A percentile compares a stretch with the other conserved stretches of the same genome.
Evolutionary conservation across 2,329 filamentous ascomycete genomes (phyloP).

Genomic region (Lanzia echinophila): DNA sequence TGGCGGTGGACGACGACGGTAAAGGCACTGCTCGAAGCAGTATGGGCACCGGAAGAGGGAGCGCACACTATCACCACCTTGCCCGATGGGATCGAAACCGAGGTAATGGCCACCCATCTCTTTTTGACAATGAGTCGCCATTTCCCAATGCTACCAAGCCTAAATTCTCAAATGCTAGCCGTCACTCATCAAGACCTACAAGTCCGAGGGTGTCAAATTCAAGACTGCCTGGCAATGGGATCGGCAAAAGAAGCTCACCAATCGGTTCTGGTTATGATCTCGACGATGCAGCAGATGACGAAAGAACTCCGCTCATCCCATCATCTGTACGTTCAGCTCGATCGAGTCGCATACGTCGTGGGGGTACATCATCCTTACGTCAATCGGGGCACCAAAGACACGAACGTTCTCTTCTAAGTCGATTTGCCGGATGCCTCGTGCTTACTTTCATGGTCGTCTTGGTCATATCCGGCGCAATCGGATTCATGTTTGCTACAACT

Average conservation of each 20-base stretch:
- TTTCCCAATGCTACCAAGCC: conserved; percentile 61
- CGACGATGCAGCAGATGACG: conserved; percentile 81
- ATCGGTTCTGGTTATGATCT: conserved; percentile 66
- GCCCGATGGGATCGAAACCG: conserved; percentile 69
- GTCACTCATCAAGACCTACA: conserved; percentile 59
- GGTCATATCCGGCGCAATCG: conserved; percentile 76
- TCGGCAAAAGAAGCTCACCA: conserved; percentile 51
- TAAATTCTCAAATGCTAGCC: conserved; percentile 53
- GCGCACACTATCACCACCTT: conserved; percentile 71
- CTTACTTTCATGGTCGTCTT: conserved; percentile 76
- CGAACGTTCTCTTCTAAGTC: conserved; percentile 56
- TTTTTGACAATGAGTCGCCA: conserved; percentile 72
- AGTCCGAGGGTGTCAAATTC: conserved; percentile 56
- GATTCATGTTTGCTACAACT: conserved; percentile 86
- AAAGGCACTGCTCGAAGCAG: conserved; percentile 55
- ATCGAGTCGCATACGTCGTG: conserved; percentile 48
- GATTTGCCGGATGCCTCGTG: conserved; percentile 80
- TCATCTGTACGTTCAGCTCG: conserved; percentile 54
- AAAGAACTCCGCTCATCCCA: conserved; percentile 72
- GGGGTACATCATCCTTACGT: conserved; percentile 50
- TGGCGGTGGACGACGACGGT: conserved; percentile 55
- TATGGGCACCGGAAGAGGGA: conserved; percentile 57
- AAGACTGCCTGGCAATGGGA: conserved; percentile 24
- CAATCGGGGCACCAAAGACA: conserved; percentile 67
- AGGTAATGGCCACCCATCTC: conserved; percentile 60